Evolutionary conservation across 768 basidiomycete genomes (phyloP), one percentile per base, ranked within the genome.

Genomic region (Russula brevipes): DNA sequence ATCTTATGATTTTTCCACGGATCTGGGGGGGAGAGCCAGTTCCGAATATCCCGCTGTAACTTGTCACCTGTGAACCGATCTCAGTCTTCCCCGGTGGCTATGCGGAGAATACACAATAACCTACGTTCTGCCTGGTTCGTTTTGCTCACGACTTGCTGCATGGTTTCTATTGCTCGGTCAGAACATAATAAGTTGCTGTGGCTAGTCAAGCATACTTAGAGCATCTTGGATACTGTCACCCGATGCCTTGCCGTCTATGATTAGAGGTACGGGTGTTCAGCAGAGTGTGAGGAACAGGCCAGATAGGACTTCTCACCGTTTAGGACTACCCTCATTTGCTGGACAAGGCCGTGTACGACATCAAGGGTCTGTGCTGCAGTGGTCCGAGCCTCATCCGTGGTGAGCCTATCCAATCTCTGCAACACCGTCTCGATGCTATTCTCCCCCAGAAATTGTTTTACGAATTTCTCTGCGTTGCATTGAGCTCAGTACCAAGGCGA

Each of bases 11-110:
- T 46, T 44, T 61, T 30, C 14, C 30, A 61, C 3, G 60, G 60
- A 12, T 61, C 54, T 12, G 60, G 60, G 4, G 60, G 54, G 12
- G 47, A 31, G 19, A 61, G 54, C 60, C 60, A 61, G 7, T 17
- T 11, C n/a, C 19, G 47, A 6, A 49, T 19, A 5, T 56, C 31
- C 5, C 10, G 10, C 45, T 49, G 46, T 39, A 24, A 24, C 24
- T 24, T 24, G 24, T 24, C 24, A 24, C 24, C 24, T 24, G 24
- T 24, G 24, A 24, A 61, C 5, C 10, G 16, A 3, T 17, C n/a
- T 61, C 31, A 61, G 54, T 19, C 1, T 14, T n/a, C 45, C 17
- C 2, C 0, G 11, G 2, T 3, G 8, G 10, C 39, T 16, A 16
- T 11, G n/a, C 6, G 0, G 11, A n/a, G 30, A 4, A 17, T 31